Conservation (phyloP, 163 green algal species). For the Chlamydomonas reinhardtii region DNA sequence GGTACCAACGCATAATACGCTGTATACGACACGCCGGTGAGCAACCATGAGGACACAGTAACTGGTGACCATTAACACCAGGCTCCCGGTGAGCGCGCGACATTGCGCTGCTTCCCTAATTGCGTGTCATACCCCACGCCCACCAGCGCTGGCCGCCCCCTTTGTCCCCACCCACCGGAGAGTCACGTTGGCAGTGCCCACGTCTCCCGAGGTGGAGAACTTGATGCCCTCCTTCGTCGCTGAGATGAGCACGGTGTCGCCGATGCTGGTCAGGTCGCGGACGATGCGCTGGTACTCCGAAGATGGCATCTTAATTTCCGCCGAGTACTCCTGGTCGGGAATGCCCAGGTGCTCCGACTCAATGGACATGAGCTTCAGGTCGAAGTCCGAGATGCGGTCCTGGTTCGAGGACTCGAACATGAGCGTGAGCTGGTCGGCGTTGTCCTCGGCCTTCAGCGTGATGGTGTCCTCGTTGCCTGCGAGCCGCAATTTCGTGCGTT, state of each 20-base stretch:
- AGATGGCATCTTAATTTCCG: conserved; percentile 82
- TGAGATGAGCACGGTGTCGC: conserved; percentile 83
- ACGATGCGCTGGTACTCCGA: conserved; percentile 88
- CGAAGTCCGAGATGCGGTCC: conserved; percentile 97
- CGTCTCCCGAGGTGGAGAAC: conserved; percentile 96
- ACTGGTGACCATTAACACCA: too few relatives aligned
- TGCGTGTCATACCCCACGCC: background rate
- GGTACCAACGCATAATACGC: too few relatives aligned
- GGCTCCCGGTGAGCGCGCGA: too few relatives aligned
- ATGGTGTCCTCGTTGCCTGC: conserved; percentile 96
- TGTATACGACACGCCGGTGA: too few relatives aligned
- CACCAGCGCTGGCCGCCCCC: too few relatives aligned
- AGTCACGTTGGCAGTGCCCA: conserved; percentile 97
- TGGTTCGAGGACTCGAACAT: conserved; percentile 93
- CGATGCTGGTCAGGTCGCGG: conserved; percentile 93
- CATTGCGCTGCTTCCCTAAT: too few relatives aligned
- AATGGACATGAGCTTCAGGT: conserved; percentile 99
- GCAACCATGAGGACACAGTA: too few relatives aligned
- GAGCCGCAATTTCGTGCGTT: background rate
- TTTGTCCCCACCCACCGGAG: conserved; percentile 62
- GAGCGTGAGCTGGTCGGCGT: conserved; percentile 93
- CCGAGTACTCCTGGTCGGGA: conserved; percentile 95
- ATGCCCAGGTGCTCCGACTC: conserved; percentile 98
- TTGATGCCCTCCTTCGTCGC: conserved; percentile 98
- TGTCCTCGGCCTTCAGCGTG: conserved; percentile 97